Evolutionary conservation across 768 basidiomycete species (phyloP), one percentile per base, ranked within the genome.

Genomic region (Suillus clintonianus): DNA sequence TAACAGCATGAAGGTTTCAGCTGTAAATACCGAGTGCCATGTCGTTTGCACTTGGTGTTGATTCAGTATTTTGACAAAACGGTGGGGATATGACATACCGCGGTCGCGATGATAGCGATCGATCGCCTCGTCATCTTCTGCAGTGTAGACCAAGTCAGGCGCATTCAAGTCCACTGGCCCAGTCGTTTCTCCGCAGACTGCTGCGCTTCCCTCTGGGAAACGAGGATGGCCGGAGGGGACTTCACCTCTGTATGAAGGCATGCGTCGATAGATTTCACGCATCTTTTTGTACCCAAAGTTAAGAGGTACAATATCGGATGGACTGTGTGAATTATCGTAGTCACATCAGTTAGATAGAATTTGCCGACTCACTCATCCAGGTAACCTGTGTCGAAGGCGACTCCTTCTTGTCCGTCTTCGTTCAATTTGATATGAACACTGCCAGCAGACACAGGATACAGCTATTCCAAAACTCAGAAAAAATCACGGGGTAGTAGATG

Each of bases 401-500:
- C 72, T 15, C 76, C 73, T 10, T 77, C 79, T 60, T 80, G 77
- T 19, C 78, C 73, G 64, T 85, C 74, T 5, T 74, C 60, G 3
- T 77, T 80, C 24, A 80, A 78, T 56, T 63, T 70, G 62, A 86
- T 83, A 67, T 86, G 85, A 27, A 85, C 76, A 53, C 76, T 75
- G 10, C 86, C 86, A 6, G 60, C 62, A 5, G 85, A 82, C 22
- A 70, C 73, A 4, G 85, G 85, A 67, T 88, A 82, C 62, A 71
- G 59, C 74, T 76, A 5, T 45, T 14, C 15, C 1, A 15, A 57
- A 30, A 22, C 36, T 63, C 43, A 36, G n/a, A 11, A 13, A 24
- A 19, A 15, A 48, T 41, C 36, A 15, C 45, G 19, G 22, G 13
- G 48, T 19, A 22, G 48, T 19, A 17, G n/a, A 10, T 22, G 7